Conservation (phyloP, 1,284 basidiomycete species). For the Spongiforma sp. region DNA sequence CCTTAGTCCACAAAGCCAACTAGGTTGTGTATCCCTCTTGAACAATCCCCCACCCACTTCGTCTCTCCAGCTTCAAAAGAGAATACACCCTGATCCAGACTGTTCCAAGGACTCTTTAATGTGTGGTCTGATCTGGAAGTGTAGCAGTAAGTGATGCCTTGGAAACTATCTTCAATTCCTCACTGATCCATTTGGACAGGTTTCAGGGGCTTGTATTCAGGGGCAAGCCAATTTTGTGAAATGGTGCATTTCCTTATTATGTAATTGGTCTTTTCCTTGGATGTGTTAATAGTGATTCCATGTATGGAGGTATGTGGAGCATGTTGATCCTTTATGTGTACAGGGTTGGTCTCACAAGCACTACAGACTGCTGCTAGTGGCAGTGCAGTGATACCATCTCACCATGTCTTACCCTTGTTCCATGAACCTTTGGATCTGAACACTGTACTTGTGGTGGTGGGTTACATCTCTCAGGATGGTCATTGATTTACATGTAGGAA, state of each 20-base stretch:
- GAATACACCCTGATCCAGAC: conserved; percentile 50
- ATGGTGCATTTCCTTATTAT: conserved; percentile 49
- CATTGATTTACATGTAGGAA: conserved; percentile 57
- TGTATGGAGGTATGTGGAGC: conserved; percentile 49
- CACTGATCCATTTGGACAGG: conserved; percentile 15
- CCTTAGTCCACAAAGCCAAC: too few species aligned
- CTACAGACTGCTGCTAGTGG: conserved; percentile 45
- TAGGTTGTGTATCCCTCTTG: too few species aligned
- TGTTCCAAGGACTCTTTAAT: conserved; percentile 58
- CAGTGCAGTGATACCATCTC: conserved; percentile 52
- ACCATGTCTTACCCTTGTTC: conserved; percentile 59
- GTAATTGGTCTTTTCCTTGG: neutral
- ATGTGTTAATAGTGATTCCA: conserved; percentile 48
- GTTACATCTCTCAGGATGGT: conserved; percentile 59
- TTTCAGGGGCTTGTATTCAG: conserved; percentile 61
- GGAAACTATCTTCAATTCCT: neutral
- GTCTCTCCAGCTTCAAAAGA: too few species aligned
- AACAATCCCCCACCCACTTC: too few species aligned
- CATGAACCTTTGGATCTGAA: conserved; percentile 47
- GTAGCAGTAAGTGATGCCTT: conserved; percentile 45
- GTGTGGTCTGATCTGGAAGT: conserved; percentile 59
- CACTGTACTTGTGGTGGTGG: conserved; percentile 36
- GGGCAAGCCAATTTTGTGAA: conserved; percentile 58
- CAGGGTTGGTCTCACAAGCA: neutral
- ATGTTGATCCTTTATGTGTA: too few species aligned